These are phyloP conservation scores for Suillus clintonianus DNA, from an alignment of 768 basidiomycete species.

Conservation along the genomic window DNA sequence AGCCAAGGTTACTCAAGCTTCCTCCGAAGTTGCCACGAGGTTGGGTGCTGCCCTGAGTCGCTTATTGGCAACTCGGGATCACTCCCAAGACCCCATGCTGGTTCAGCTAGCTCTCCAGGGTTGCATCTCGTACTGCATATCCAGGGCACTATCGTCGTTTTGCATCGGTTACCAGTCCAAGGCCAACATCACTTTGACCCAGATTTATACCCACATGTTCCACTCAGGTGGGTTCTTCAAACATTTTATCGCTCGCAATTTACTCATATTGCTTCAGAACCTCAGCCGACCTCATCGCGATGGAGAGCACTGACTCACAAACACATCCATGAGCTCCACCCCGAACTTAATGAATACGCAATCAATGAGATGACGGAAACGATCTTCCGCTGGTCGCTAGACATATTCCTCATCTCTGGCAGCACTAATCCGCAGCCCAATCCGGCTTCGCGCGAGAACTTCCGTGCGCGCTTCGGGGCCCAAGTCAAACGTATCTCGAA, in stretches of 20 bases:
- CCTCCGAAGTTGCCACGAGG: conserved; percentile 61
- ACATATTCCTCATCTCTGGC: conserved; percentile 67
- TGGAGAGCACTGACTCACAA: conserved; percentile 76
- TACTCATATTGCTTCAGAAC: conserved; percentile 45
- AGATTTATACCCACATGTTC: conserved; percentile 62
- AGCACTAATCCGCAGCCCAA: conserved; percentile 45
- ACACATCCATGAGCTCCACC: conserved; percentile 67
- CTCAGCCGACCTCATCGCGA: conserved; percentile 75
- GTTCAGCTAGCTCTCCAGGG: conserved; percentile 79
- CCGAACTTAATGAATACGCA: conserved; percentile 64
- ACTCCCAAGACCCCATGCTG: conserved; percentile 73
- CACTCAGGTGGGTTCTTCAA: conserved; percentile 43
- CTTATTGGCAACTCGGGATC: conserved; percentile 63
- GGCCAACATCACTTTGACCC: conserved; percentile 63
- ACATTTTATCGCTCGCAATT: conserved; percentile 4
- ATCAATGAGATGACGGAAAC: conserved; percentile 74
- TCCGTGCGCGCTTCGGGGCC: conserved; percentile 53
- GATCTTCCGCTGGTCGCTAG: conserved; percentile 70
- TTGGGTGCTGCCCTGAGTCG: conserved; percentile 64
- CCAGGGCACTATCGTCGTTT: conserved; percentile 68
- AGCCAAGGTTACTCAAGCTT: conserved; percentile 48
- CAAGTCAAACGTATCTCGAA: conserved; percentile 69
- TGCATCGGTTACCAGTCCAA: conserved; percentile 75
- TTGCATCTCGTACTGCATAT: conserved; percentile 64
- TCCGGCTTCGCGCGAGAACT: conserved; percentile 38